These are phyloP conservation scores for Aechmea fasciata DNA, from an alignment of 176 grass and related monocot species.

Conservation along the genomic window DNA sequence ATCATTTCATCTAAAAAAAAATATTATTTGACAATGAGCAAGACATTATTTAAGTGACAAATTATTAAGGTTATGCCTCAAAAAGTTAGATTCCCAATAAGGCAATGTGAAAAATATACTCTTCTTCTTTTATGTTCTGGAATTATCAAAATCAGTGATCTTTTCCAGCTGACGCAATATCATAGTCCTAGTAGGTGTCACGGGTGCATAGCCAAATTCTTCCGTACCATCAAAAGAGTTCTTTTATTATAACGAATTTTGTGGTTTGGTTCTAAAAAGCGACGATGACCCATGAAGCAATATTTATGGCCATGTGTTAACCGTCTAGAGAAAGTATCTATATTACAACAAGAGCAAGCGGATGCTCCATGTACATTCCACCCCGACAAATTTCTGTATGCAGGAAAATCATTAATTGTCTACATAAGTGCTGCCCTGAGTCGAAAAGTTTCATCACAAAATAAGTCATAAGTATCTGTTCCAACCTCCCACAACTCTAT, in stretches of 20 bases:
- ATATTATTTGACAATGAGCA: no score
- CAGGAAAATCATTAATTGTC: not conserved
- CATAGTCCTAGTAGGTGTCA: not conserved
- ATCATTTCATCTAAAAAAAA: no score
- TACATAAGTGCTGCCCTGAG: not conserved
- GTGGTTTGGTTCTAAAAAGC: no score
- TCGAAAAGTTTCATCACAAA: constrained; percentile 2
- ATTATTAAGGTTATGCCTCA: constrained; percentile 18
- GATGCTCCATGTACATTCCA: not conserved
- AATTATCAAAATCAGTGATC: not conserved
- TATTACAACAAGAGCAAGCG: not conserved
- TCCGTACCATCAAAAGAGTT: not conserved
- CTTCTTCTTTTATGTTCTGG: constrained; percentile 2
- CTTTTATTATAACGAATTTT: not conserved
- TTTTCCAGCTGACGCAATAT: not conserved
- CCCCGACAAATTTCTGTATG: not conserved
- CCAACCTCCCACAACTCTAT: constrained; percentile 4
- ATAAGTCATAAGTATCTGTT: constrained; percentile 13
- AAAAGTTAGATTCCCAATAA: constrained; percentile 12
- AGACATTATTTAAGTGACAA: no score
- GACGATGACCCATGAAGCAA: no score
- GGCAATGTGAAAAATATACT: constrained; percentile 16
- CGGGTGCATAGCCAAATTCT: not conserved
- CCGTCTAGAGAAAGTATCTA: no score
- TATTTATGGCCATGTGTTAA: no score